These are phyloP conservation scores for Salix exigua DNA, from an alignment of 345 rosid genomes.

Conservation along the genomic window DNA sequence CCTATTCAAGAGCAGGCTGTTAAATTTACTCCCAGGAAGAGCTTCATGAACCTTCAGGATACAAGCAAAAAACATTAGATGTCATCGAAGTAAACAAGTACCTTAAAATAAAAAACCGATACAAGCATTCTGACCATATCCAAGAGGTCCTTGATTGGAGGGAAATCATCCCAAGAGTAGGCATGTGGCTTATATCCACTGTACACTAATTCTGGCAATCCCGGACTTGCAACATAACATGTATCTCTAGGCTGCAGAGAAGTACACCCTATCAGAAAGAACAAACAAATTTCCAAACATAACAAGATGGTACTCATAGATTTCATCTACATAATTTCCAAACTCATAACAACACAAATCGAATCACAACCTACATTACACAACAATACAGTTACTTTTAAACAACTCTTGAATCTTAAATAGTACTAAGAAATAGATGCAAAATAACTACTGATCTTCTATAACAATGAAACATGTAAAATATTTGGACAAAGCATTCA, in stretches of 20 bases:
- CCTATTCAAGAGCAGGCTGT: constrained; percentile 78
- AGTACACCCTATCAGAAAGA: neutral
- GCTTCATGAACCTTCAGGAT: constrained; percentile 55
- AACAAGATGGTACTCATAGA: neutral
- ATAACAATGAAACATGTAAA: too few species aligned
- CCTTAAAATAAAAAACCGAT: neutral
- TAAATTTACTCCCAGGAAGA: constrained; percentile 76
- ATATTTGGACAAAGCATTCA: too few species aligned
- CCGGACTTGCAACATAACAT: constrained; percentile 68
- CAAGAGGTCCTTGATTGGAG: constrained; percentile 69
- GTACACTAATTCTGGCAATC: constrained; percentile 53
- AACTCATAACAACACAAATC: neutral
- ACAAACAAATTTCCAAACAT: neutral
- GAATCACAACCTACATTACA: neutral
- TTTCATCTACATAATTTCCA: neutral
- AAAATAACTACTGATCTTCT: too few species aligned
- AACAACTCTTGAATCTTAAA: too few species aligned
- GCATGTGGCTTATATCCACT: constrained; percentile 72
- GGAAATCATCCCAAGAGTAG: constrained; percentile 78
- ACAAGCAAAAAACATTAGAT: constrained; percentile 10
- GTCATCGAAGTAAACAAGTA: neutral
- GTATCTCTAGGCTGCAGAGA: constrained; percentile 70
- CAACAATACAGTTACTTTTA: too few species aligned
- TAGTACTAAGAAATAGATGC: too few species aligned
- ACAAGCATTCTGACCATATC: constrained; percentile 42